These are phyloP conservation scores for Lasiosphaeria miniovina DNA, from an alignment of 495 filamentous ascomycete genomes.

Conservation along the genomic window DNA sequence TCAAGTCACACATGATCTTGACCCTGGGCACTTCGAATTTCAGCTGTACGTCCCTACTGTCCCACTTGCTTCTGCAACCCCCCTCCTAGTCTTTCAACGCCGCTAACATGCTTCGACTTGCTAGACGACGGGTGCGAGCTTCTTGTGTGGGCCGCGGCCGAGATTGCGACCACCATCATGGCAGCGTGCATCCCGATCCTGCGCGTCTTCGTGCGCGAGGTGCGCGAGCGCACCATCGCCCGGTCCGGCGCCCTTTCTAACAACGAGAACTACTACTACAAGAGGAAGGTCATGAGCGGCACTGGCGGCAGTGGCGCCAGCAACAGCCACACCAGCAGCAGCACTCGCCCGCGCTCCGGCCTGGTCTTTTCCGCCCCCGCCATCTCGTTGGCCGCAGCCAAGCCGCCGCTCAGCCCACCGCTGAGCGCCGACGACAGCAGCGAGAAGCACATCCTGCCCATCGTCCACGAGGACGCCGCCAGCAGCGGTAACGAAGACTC, in stretches of 20 bases:
- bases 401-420: background rate
- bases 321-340: constrained; percentile 56
- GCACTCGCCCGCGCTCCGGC: constrained; percentile 51
- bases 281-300: background rate
- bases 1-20: constrained; percentile 20
- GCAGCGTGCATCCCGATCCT: constrained; percentile 34
- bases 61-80: too few relatives aligned
- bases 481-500: background rate
- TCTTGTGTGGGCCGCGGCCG: constrained; percentile 27
- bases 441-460: constrained; percentile 6
- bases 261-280: background rate
- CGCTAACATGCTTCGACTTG: background rate
- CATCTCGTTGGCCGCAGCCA: background rate
- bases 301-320: constrained; percentile 40
- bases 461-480: background rate
- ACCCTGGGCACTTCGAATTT: constrained; percentile 18
- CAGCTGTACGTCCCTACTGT: constrained; percentile 18
- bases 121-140: constrained; percentile 25
- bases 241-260: background rate
- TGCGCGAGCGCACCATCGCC: constrained; percentile 1
- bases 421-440: constrained; percentile 3
- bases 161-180: constrained; percentile 32
- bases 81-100: background rate
- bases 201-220: constrained; percentile 29
- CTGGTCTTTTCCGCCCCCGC: background rate